Base-by-base conservation (phyloP, 371 early-diverging fungal genomes). In the Circinella minor region DNA sequence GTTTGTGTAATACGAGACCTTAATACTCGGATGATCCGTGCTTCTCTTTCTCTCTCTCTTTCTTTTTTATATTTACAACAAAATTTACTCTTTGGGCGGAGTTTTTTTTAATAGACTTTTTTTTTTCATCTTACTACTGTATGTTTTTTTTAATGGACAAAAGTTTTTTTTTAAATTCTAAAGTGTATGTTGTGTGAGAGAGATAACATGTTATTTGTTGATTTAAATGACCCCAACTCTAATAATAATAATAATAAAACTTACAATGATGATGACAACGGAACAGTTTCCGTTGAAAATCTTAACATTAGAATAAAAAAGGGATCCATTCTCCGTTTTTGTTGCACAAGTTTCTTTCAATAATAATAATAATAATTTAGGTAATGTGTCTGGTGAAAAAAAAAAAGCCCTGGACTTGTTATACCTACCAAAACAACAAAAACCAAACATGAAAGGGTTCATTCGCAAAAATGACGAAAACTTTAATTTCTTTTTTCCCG, bases 371-470 rank as follows among this genome's bases (percentile, higher is more conserved):
- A n/a, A n/a, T n/a, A n/a, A n/a, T n/a, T n/a, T n/a, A n/a, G n/a
- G n/a, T n/a, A n/a, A n/a, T n/a, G n/a, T 20, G 57, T 57, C 57
- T 57, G 57, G 27, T 57, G 57, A 57, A 57, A 57, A 57, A 57
- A 57, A 57, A 27, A 27, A 27, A 27, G 57, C 57, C 57, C 57
- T 57, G 57, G 57, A 57, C 27, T 27, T 27, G 27, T 14, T 57
- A 27, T 57, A 18, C 57, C 57, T 57, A 18, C 57, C 57, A 57
- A 57, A n/a, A 27, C 14, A 10, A 34, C 0, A 4, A n/a, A 6
- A 11, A 7, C 57, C 57, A 57, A 57, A 57, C 57, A 57, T 57
- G 57, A 18, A n/a, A 57, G 57, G 57, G 57, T 57, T 55, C n/a
- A n/a, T 17, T 4, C 15, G 1, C 55, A 55, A 55, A 55, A 18